These are phyloP conservation scores for Candida hispaniensis DNA, from an alignment of 805 yeast genomes.

Conservation along the genomic window DNA sequence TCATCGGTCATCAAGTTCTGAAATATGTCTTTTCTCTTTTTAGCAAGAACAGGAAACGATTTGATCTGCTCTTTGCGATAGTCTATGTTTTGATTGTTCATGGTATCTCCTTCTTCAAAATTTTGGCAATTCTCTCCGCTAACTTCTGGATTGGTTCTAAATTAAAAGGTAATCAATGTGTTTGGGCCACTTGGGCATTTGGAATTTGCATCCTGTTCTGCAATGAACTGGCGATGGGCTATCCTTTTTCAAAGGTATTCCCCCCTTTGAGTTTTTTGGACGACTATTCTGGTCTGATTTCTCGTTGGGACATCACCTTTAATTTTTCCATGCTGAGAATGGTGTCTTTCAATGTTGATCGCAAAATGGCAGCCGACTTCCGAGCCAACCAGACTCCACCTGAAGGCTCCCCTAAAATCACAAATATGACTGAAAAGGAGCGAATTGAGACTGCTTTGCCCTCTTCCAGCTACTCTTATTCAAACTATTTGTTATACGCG, in stretches of 20 bases:
- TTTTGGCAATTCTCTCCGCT: conserved; percentile 46
- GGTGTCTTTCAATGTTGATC: conserved; percentile 76
- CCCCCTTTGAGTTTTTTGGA: conserved; percentile 45
- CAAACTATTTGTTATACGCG: conserved; percentile 64
- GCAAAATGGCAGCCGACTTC: conserved; percentile 24
- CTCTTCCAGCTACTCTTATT: conserved; percentile 47
- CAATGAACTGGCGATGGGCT: conserved; percentile 55
- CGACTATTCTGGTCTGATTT: conserved; percentile 60
- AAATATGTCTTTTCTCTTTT: conserved; percentile 32
- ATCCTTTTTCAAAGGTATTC: conserved; percentile 38
- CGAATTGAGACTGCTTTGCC: conserved; percentile 5
- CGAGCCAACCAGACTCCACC: conserved; percentile 11
- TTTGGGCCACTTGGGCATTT: conserved; percentile 53
- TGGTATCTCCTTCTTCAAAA: conserved; percentile 61
- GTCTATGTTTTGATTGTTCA: conserved; percentile 63
- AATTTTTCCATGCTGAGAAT: conserved; percentile 80
- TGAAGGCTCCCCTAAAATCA: conserved; percentile 6
- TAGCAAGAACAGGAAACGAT: conserved; percentile 36
- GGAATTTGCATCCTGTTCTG: conserved; percentile 69
- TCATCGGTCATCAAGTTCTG: conserved; percentile 42
- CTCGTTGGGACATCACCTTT: conserved; percentile 93
- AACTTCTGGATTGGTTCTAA: conserved; percentile 37
- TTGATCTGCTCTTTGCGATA: conserved; percentile 65
- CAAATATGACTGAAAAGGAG: conserved; percentile 28
- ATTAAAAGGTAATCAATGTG: conserved; percentile 2